phyloP scores from a whole-genome alignment of 2,329 filamentous ascomycete genomes.

The Neonectria punicea region DNA sequence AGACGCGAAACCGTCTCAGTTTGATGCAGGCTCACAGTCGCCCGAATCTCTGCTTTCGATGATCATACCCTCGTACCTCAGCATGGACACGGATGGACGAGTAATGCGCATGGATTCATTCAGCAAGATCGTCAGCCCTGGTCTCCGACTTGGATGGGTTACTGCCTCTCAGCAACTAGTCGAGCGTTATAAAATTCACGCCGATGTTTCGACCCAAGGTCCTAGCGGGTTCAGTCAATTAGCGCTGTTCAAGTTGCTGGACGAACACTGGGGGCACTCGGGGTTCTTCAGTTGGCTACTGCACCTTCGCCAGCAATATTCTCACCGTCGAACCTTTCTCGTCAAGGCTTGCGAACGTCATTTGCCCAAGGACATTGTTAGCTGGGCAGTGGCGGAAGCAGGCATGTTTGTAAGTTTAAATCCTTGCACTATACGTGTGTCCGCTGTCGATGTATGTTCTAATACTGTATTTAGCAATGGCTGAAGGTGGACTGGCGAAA shows the following conservation, averaged over 20 bases:
- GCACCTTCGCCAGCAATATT: slow-evolving; percentile 79
- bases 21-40: background rate
- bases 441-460: background rate
- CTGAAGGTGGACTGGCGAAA: background rate
- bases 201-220: slow-evolving; percentile 81
- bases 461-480: slow-evolving; percentile 1
- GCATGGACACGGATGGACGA: slow-evolving; percentile 55
- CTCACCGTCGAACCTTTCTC: slow-evolving; percentile 75
- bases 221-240: slow-evolving; percentile 83
- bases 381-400: slow-evolving; percentile 78
- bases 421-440: background rate
- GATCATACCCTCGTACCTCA: slow-evolving; percentile 41
- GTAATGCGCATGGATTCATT: slow-evolving; percentile 7
- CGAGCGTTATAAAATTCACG: slow-evolving; percentile 78
- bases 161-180: slow-evolving; percentile 82
- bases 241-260: slow-evolving; percentile 82
- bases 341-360: slow-evolving; percentile 78
- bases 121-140: slow-evolving; percentile 62
- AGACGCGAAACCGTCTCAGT: background rate
- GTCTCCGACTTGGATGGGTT: slow-evolving; percentile 82
- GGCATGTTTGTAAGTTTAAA: slow-evolving; percentile 80
- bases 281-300: slow-evolving; percentile 89
- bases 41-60: background rate
- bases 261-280: slow-evolving; percentile 89
- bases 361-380: slow-evolving; percentile 76